phyloP scores from a whole-genome alignment of 495 filamentous ascomycete genomes.

The Tuber brumale region DNA sequence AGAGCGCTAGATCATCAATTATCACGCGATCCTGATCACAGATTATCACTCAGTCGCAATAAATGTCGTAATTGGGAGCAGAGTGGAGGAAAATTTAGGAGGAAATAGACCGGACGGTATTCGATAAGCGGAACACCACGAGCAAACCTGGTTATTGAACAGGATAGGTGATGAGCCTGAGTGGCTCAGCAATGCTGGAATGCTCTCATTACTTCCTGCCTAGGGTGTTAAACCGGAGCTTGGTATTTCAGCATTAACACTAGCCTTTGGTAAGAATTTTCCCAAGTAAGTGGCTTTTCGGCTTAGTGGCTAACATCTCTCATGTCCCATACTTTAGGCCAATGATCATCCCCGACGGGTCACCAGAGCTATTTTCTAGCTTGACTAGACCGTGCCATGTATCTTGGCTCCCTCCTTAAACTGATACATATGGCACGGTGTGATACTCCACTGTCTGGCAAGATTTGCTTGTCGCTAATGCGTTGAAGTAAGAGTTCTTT shows the following conservation, averaged over 20 bases:
- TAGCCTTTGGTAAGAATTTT: background rate
- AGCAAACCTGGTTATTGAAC: background rate
- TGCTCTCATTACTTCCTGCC: background rate
- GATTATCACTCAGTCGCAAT: background rate
- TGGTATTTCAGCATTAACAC: background rate
- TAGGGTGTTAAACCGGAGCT: background rate
- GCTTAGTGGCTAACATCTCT: background rate
- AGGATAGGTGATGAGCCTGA: background rate
- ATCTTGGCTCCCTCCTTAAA: background rate
- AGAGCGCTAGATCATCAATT: background rate
- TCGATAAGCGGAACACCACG: background rate
- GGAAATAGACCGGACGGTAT: background rate
- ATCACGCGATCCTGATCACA: background rate
- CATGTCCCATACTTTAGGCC: background rate
- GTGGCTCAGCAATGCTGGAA: background rate
- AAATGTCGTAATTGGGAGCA: background rate
- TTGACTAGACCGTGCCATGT: background rate
- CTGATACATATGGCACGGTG: background rate
- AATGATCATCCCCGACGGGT: background rate
- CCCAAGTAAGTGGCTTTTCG: background rate
- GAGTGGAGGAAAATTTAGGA: background rate
- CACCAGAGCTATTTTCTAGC: background rate
- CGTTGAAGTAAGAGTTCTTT: background rate
- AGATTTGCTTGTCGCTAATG: background rate
- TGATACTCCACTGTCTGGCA: background rate